Evolutionary conservation across 1,139 yeast genomes (phyloP).

Genomic region (Neolecta irregularis): DNA sequence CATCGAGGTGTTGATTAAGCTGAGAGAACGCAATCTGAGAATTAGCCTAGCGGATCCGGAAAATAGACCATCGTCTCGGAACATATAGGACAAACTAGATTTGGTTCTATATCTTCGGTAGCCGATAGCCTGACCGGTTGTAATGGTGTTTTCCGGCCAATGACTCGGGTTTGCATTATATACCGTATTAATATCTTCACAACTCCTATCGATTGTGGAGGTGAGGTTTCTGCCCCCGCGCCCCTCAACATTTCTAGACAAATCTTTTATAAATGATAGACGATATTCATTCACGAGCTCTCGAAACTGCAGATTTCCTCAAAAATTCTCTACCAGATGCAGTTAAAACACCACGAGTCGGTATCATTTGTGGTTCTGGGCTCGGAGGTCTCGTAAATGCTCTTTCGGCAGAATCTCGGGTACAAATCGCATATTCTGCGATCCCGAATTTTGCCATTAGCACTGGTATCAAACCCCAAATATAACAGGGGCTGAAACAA

Average conservation of each 20-base stretch:
- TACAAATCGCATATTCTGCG: constrained; percentile 43
- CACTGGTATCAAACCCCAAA: too few relatives aligned
- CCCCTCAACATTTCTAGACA: background rate
- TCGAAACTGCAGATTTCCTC: constrained; percentile 19
- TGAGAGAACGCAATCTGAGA: constrained; percentile 39
- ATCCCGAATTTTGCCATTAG: constrained; percentile 74
- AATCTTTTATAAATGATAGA: constrained; percentile 17
- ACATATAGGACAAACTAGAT: constrained; percentile 78
- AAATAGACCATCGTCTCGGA: constrained; percentile 40
- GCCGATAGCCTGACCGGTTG: too few relatives aligned
- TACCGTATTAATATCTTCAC: constrained; percentile 5
- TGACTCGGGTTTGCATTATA: too few relatives aligned
- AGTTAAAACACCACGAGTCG: constrained; percentile 36
- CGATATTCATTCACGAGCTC: constrained; percentile 19
- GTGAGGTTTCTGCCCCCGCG: background rate
- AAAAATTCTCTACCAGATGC: constrained; percentile 19
- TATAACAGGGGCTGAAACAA: background rate
- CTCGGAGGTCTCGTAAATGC: constrained; percentile 66
- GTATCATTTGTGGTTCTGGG: constrained; percentile 90
- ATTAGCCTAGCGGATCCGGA: constrained; percentile 15
- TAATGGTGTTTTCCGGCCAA: too few relatives aligned
- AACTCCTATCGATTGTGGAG: background rate
- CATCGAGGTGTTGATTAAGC: constrained; percentile 60
- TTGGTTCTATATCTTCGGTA: too few relatives aligned
- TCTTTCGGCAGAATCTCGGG: constrained; percentile 29